Evolutionary conservation across 2,329 filamentous ascomycete genomes (phyloP).

Genomic region (Sporothrix globosa): DNA sequence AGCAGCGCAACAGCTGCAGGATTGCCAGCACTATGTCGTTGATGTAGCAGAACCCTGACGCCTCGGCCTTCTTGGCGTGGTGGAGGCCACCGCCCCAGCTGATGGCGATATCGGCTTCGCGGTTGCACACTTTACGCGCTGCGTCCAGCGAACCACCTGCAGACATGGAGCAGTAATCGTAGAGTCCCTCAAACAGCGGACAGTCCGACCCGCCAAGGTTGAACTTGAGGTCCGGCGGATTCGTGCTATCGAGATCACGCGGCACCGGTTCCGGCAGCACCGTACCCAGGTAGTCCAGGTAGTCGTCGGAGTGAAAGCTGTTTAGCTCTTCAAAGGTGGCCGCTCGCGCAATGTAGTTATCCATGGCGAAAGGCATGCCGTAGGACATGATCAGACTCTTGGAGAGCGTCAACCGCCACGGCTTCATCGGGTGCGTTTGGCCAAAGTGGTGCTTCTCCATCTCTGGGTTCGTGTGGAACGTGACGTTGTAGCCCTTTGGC

Average conservation of each 20-base stretch:
- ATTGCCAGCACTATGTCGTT: conserved; percentile 97
- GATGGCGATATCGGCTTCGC: conserved; percentile 91
- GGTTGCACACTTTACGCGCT: conserved; percentile 81
- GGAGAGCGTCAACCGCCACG: conserved; percentile 92
- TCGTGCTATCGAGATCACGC: conserved; percentile 66
- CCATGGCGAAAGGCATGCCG: conserved; percentile 95
- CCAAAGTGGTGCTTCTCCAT: conserved; percentile 98
- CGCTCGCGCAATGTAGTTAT: conserved; percentile 81
- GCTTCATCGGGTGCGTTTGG: conserved; percentile 97
- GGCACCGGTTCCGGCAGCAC: conserved; percentile 67
- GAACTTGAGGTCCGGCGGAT: conserved; percentile 70
- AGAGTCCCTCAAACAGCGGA: conserved; percentile 93
- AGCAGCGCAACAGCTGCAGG: conserved; percentile 78
- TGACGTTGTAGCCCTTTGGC: conserved; percentile 86
- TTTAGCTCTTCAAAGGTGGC: conserved; percentile 87
- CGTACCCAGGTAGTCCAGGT: conserved; percentile 82
- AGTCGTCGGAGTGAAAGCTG: conserved; percentile 84
- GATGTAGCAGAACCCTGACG: conserved; percentile 97
- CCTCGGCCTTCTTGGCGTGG: conserved; percentile 92
- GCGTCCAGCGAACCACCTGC: conserved; percentile 89
- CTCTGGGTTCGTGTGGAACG: conserved; percentile 91
- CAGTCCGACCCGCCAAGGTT: conserved; percentile 92
- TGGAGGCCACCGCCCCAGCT: conserved; percentile 97
- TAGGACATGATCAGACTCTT: conserved; percentile 95
- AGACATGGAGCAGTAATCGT: conserved; percentile 92